phyloP scores from a whole-genome alignment of 768 basidiomycete species.

The Mycena belliarum region DNA sequence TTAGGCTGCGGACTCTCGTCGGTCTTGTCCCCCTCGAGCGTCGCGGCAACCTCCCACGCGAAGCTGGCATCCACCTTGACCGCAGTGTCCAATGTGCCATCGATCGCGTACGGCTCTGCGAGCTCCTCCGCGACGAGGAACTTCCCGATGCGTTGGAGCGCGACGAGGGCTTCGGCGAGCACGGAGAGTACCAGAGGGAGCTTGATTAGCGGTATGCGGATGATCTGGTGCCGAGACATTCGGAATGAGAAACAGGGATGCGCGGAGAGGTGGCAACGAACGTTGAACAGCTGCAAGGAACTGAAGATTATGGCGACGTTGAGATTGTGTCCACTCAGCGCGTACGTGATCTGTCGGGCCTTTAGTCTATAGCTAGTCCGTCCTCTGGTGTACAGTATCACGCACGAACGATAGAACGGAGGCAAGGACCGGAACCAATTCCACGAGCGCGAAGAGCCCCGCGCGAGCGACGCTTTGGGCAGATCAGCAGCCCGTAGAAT shows the following conservation, averaged over 20 bases:
- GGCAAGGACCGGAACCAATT: constrained; percentile 39
- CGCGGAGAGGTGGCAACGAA: constrained; percentile 23
- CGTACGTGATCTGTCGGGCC: constrained; percentile 42
- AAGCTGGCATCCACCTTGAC: constrained; percentile 53
- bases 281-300: constrained; percentile 46
- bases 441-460: constrained; percentile 27
- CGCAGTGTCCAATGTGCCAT: constrained; percentile 37
- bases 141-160: constrained; percentile 46
- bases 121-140: constrained; percentile 60
- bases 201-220: constrained; percentile 56
- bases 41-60: constrained; percentile 46
- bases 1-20: not conserved
- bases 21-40: constrained; percentile 17
- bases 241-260: too few species aligned
- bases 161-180: constrained; percentile 51
- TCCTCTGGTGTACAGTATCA: not conserved
- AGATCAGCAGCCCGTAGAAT: not conserved
- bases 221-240: constrained; percentile 39
- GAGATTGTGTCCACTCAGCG: constrained; percentile 42
- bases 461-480: constrained; percentile 25
- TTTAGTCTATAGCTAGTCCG: constrained; percentile 19
- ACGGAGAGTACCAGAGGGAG: constrained; percentile 55
- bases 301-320: constrained; percentile 46
- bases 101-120: constrained; percentile 46
- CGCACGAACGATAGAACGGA: constrained; percentile 43